phyloP scores from a whole-genome alignment of 1,284 basidiomycete genomes.

The Trametes hirsuta region DNA sequence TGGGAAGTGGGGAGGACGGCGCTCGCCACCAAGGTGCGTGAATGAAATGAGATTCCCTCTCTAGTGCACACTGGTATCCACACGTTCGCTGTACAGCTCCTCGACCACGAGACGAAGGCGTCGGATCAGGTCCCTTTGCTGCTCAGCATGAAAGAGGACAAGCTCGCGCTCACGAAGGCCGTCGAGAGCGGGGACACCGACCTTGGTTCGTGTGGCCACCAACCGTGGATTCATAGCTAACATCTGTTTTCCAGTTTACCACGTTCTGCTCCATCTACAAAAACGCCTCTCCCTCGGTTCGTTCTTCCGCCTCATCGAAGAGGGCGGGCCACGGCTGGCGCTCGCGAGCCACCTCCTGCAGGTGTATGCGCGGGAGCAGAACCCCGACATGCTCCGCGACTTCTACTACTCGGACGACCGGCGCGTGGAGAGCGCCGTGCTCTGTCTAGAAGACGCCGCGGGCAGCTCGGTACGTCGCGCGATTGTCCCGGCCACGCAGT shows the following conservation, averaged over 20 bases:
- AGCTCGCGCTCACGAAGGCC: slow-evolving; percentile 86
- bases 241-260: slow-evolving; percentile 65
- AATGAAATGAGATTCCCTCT: not conserved
- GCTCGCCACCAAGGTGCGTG: slow-evolving; percentile 84
- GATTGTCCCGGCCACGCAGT: not conserved
- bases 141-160: slow-evolving; percentile 93
- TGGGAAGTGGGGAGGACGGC: slow-evolving; percentile 89
- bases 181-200: slow-evolving; percentile 96
- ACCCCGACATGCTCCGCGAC: slow-evolving; percentile 90
- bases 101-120: slow-evolving; percentile 88
- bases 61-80: not conserved
- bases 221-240: not conserved
- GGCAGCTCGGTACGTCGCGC: slow-evolving; percentile 52
- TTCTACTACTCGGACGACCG: slow-evolving; percentile 99
- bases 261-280: slow-evolving; percentile 86
- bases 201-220: slow-evolving; percentile 63
- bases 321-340: slow-evolving; percentile 74
- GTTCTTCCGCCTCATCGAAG: slow-evolving; percentile 95
- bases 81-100: slow-evolving; percentile 55
- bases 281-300: slow-evolving; percentile 84
- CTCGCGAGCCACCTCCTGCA: slow-evolving; percentile 80
- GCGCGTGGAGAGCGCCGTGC: slow-evolving; percentile 86
- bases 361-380: slow-evolving; percentile 89
- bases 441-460: slow-evolving; percentile 84
- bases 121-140: slow-evolving; percentile 94